These are phyloP conservation scores for Ziziphus jujuba DNA, from an alignment of 306 rosid species.

Conservation along the genomic window DNA sequence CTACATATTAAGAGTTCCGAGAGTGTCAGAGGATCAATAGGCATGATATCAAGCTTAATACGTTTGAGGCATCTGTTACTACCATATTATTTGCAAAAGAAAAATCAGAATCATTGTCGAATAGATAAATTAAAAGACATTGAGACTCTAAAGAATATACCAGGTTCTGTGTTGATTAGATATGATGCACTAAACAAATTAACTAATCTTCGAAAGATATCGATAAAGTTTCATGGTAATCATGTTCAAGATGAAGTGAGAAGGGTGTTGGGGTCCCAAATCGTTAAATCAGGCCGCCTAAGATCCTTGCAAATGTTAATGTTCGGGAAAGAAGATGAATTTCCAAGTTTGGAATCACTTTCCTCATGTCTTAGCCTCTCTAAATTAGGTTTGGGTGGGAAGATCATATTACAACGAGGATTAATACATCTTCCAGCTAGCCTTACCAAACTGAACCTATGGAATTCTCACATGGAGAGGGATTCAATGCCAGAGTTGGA, in stretches of 20 bases:
- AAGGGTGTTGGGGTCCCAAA: constrained; percentile 28
- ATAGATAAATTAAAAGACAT: background rate
- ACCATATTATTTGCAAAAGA: background rate
- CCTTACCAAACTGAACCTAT: constrained; percentile 42
- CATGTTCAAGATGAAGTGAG: background rate
- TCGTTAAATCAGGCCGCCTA: constrained; percentile 26
- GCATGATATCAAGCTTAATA: background rate
- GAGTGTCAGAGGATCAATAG: background rate
- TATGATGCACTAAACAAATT: background rate
- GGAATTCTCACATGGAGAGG: constrained; percentile 35
- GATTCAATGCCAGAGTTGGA: constrained; percentile 48
- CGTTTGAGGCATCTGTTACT: background rate
- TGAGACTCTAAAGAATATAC: background rate
- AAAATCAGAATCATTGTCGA: background rate
- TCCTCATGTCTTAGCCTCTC: constrained; percentile 14
- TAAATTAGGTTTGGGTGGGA: constrained; percentile 39
- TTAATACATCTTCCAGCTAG: constrained; percentile 13
- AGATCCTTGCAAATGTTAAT: constrained; percentile 38
- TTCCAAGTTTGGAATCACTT: constrained; percentile 3
- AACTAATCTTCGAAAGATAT: background rate
- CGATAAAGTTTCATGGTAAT: background rate
- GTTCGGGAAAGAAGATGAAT: constrained; percentile 19
- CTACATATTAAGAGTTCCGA: constrained; percentile 7
- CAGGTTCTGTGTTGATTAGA: background rate
- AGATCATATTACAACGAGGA: constrained; percentile 11